Percentiles rank a stretch among this genome's conserved stretches.
phyloP scores from a whole-genome alignment of 2,329 filamentous ascomycete genomes.

The Ophiosphaerella herpotricha region DNA sequence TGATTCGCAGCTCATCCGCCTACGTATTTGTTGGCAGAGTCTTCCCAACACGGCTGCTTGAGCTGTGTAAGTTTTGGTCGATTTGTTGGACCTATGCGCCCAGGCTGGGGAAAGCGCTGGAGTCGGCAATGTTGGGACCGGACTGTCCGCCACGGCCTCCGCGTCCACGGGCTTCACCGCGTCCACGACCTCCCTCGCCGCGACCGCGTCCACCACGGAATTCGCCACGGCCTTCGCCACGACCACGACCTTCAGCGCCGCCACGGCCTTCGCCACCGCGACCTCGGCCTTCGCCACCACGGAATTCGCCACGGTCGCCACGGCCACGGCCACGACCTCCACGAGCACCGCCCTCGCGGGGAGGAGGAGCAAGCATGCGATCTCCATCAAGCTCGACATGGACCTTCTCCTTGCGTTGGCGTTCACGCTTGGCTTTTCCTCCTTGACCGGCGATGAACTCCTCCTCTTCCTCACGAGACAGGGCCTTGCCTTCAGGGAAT shows the following conservation, averaged over 20 bases:
- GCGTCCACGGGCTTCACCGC: conserved; percentile 54
- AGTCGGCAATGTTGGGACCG: conserved; percentile 56
- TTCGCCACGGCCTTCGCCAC: conserved; percentile 56
- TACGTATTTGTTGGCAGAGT: neutral
- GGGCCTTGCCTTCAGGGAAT: conserved; percentile 81
- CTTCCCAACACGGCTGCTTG: conserved; percentile 1
- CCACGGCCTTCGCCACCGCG: conserved; percentile 54
- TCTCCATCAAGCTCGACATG: conserved; percentile 82
- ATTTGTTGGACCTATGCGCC: conserved; percentile 47
- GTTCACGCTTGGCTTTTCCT: conserved; percentile 81
- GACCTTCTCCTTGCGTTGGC: conserved; percentile 91
- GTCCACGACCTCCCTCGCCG: conserved; percentile 50
- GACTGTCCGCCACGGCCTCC: conserved; percentile 53
- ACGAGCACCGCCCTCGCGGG: conserved; percentile 51
- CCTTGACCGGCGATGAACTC: conserved; percentile 75
- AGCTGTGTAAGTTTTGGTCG: conserved; percentile 25
- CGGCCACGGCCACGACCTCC: conserved; percentile 56
- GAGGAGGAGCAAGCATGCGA: conserved; percentile 62
- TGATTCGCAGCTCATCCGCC: conserved; percentile 1
- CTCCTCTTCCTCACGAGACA: conserved; percentile 62
- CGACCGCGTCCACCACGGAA: conserved; percentile 49
- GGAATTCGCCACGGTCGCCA: conserved; percentile 50
- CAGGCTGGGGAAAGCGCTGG: conserved; percentile 59
- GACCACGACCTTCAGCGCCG: conserved; percentile 50
- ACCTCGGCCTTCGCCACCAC: conserved; percentile 53